Percentiles rank a stretch among this genome's conserved stretches.
Evolutionary conservation across 768 basidiomycete species (phyloP).

Genomic region (Tulasnella sp.): DNA sequence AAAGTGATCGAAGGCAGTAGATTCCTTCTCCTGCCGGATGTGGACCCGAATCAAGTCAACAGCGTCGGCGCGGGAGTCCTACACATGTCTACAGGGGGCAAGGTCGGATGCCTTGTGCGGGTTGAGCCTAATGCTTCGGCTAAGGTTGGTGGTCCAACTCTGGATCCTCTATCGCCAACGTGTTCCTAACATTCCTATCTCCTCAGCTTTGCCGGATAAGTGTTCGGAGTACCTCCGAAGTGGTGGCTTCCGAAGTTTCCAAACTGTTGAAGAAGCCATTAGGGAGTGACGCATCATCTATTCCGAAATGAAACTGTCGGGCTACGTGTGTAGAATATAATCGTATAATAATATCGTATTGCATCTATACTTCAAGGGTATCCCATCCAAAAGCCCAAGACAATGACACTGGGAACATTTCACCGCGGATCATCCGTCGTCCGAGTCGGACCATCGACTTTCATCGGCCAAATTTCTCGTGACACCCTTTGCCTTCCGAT

Average conservation of each 20-base stretch:
- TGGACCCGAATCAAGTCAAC: conserved; percentile 93
- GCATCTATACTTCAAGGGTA: background rate
- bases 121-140: conserved; percentile 94
- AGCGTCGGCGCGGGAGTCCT: conserved; percentile 92
- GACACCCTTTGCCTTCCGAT: background rate
- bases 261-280: conserved; percentile 33
- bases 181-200: background rate
- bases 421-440: background rate
- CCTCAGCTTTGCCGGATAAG: conserved; percentile 81
- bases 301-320: background rate
- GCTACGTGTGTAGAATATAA: conserved; percentile 5
- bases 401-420: background rate
- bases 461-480: background rate
- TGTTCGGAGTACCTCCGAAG: conserved; percentile 88
- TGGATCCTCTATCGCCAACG: background rate
- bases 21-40: conserved; percentile 63
- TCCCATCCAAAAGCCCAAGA: background rate
- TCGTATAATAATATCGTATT: background rate
- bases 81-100: conserved; percentile 82
- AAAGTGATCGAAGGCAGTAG: conserved; percentile 69
- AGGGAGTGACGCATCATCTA: conserved; percentile 12
- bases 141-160: conserved; percentile 44
- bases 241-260: conserved; percentile 64
- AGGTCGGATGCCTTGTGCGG: conserved; percentile 88
- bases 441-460: background rate